Evolutionary conservation across 2,329 filamentous ascomycete genomes (phyloP), one percentile per base, ranked within the genome.

Genomic region (Magnaporthiopsis rhizophila): DNA sequence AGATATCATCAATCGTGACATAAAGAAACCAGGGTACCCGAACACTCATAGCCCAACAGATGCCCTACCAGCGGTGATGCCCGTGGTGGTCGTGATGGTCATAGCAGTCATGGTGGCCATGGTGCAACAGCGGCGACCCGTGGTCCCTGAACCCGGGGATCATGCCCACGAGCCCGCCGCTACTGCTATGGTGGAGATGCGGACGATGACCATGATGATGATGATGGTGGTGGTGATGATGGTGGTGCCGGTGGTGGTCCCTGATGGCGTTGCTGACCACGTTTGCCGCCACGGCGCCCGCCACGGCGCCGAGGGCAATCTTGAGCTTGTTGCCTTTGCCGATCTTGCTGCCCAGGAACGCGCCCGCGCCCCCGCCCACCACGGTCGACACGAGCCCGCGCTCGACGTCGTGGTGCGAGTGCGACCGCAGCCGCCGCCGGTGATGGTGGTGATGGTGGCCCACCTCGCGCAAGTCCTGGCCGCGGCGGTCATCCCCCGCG

Each of bases 281-380:
- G 68, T 84, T 85, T 13, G 83, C 83, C 3, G 79, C 80, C 24
- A 85, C 77, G 0, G 83, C 83, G 58, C 84, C 84, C 18, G 79
- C 80, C 3, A 83, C 76, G 21, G 78, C 73, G 0, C 83, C 83
- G 1, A 79, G 76, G 12, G 84, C 67, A 0, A 82, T 81, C 18
- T 81, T 81, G 26, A 86, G 69, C 62, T 80, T 73, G 56, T 62
- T 60, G 13, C 83, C 83, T 64, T 81, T 82, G 24, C 83, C 82
- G 12, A 83, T 70, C 72, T 86, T 80, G 69, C 85, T 79, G 0
- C 80, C 83, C 0, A 83, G 64, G 65, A 81, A 80, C 0, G 79
- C 83, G 38, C 83, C 83, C 0, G 78, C 79, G 4, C 79, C 81
- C 30, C 81, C 79, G 15, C 83, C 83, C 6, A 84, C 63, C 12